Base-by-base conservation (phyloP, 352 stramenopile genomes). In the Ochromonadaceae sp. region DNA sequence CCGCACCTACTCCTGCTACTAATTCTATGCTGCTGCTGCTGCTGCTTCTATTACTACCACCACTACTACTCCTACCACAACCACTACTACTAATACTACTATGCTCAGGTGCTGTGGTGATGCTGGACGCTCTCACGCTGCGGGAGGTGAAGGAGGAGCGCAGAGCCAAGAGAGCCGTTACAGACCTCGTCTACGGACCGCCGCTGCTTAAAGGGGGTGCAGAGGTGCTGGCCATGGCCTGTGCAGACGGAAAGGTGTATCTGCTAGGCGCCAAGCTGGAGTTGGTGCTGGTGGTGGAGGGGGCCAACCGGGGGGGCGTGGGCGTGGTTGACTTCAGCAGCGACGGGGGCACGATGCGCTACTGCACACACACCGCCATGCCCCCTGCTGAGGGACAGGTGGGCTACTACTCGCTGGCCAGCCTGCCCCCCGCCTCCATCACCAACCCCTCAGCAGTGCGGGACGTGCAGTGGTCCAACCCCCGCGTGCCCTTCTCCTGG, bases 91-190 rank as follows among this genome's bases (percentile, higher is more conserved):
- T n/a, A n/a, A n/a, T n/a, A n/a, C n/a, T n/a, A n/a, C n/a, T n/a
- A n/a, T n/a, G n/a, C n/a, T n/a, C n/a, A n/a, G 67, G 67, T 12
- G 65, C 55, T 1, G 67, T 72, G 30, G 35, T 72, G 46, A 36
- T 72, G n/a, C 66, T 72, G 17, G 60, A 70, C 36, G 44, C 65
- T 20, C 1, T 10, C 2, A 69, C 22, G 38, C 46, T 72, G 42
- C 41, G 42, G 17, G 67, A 34, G 40, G 4, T 65, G 3, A 7
- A n/a, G 20, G 57, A 65, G 43, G 2, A 25, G 17, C 20, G 34
- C 12, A 36, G 46, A 26, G 49, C 2, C 40, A 65, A 28, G 56
- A 34, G 7, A 30, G 15, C 14, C 26, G 12, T 28, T n/a, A n/a
- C n/a, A n/a, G n/a, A n/a, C n/a, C n/a, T n/a, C n/a, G n/a, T n/a